These are phyloP conservation scores for Akanthomyces muscarius DNA, from an alignment of 2,329 filamentous ascomycete genomes.

Conservation along the genomic window DNA sequence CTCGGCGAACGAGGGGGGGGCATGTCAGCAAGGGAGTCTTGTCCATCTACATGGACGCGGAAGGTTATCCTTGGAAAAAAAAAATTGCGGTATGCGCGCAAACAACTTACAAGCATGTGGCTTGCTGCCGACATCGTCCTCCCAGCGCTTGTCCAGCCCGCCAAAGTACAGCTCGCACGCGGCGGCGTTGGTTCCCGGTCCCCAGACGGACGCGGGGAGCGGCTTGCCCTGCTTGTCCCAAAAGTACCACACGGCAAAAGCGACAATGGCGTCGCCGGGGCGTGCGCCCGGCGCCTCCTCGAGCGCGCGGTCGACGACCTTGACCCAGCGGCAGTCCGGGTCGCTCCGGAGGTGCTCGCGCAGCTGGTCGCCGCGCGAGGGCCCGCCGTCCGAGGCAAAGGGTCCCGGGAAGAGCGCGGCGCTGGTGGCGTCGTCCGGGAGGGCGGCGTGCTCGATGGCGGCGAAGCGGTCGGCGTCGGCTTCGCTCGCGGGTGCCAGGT, in stretches of 20 bases:
- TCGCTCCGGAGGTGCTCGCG: background rate
- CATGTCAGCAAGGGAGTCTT: background rate
- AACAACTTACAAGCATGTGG: slow-evolving; percentile 1
- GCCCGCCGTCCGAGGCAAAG: background rate
- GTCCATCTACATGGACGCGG: background rate
- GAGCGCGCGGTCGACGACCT: slow-evolving; percentile 2
- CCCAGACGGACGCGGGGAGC: background rate
- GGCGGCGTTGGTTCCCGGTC: background rate
- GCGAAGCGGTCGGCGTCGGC: slow-evolving; percentile 6
- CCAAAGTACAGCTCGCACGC: slow-evolving; percentile 8
- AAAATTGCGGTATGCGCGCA: too few species aligned
- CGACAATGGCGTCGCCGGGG: background rate
- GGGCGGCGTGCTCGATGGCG: slow-evolving; percentile 5
- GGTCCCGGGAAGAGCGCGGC: slow-evolving; percentile 2
- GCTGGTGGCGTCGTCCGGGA: slow-evolving; percentile 4
- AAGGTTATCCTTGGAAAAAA: too few species aligned
- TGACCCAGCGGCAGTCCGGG: slow-evolving; percentile 18
- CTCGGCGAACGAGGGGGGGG: too few species aligned
- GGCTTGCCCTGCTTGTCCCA: background rate
- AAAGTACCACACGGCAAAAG: slow-evolving; percentile 11
- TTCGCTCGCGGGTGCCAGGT: background rate
- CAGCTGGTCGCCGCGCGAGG: slow-evolving; percentile 2
- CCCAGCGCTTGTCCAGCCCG: background rate
- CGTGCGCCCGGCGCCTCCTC: background rate
- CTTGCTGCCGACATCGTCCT: background rate